These are phyloP conservation scores for Termitomyces sp. DNA, from an alignment of 768 basidiomycete species.

Conservation along the genomic window DNA sequence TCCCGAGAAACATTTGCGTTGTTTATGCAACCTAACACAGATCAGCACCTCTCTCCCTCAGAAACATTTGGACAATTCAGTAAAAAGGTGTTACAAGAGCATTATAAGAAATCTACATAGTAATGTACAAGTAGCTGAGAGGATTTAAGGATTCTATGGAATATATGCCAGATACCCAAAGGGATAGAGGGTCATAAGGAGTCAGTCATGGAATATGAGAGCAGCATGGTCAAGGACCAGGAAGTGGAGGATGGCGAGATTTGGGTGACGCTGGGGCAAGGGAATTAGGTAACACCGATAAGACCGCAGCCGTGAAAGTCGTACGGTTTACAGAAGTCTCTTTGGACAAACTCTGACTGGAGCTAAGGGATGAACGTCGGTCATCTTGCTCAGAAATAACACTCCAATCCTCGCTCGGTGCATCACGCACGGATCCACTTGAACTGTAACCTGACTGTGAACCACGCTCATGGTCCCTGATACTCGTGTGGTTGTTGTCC, in stretches of 20 bases:
- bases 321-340: conserved; percentile 48
- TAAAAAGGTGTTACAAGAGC: conserved; percentile 69
- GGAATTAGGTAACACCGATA: conserved; percentile 58
- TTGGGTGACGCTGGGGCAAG: conserved; percentile 39
- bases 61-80: conserved; percentile 91
- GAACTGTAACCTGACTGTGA: conserved; percentile 54
- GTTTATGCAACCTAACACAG: conserved; percentile 86
- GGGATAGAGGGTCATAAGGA: background rate
- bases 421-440: conserved; percentile 45
- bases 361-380: conserved; percentile 50
- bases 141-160: conserved; percentile 17
- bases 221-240: conserved; percentile 20
- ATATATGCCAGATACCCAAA: conserved; percentile 15
- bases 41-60: conserved; percentile 62
- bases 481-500: conserved; percentile 34
- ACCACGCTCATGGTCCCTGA: conserved; percentile 27
- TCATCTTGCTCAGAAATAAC: conserved; percentile 80
- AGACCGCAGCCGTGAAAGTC: conserved; percentile 57
- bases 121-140: conserved; percentile 11
- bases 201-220: background rate
- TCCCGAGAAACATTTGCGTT: conserved; percentile 86
- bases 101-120: conserved; percentile 33
- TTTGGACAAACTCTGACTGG: conserved; percentile 38
- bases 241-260: conserved; percentile 35
- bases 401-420: conserved; percentile 83